phyloP scores from a whole-genome alignment of 78 protist species.

The Dictyostelium intermedium region DNA sequence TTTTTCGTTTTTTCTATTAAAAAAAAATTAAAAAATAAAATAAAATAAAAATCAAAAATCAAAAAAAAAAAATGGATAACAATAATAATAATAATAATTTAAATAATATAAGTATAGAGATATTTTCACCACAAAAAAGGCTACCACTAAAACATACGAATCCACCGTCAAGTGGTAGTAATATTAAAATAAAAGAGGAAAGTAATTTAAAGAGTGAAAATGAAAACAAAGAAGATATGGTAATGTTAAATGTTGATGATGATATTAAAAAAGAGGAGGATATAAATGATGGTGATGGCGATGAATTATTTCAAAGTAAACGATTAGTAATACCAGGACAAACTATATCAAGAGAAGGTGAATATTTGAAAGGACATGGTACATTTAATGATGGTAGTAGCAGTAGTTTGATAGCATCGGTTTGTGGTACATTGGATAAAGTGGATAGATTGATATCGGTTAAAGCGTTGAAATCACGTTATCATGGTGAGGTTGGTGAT shows the following conservation, averaged over 20 bases:
- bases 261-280: not conserved
- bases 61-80: not conserved
- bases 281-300: not conserved
- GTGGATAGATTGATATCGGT: conserved; percentile 87
- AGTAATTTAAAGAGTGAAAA: not conserved
- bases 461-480: conserved; percentile 81
- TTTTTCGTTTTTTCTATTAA: no score
- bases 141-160: conserved; percentile 27
- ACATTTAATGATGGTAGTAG: conserved; percentile 33
- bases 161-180: not conserved
- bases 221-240: not conserved
- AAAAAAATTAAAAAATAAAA: not conserved
- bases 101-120: conserved; percentile 60
- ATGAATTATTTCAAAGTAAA: not conserved
- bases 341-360: conserved; percentile 72
- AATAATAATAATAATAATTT: conserved; percentile 3
- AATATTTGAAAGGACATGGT: conserved; percentile 78
- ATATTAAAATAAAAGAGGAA: not conserved
- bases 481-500: conserved; percentile 91
- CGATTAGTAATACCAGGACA: conserved; percentile 72
- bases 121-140: conserved; percentile 70
- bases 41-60: not conserved
- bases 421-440: conserved; percentile 90
- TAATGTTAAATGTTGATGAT: not conserved
- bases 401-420: conserved; percentile 52